Evolutionary conservation across 2,329 filamentous ascomycete species (phyloP).

Genomic region (Colletotrichum phormii): DNA sequence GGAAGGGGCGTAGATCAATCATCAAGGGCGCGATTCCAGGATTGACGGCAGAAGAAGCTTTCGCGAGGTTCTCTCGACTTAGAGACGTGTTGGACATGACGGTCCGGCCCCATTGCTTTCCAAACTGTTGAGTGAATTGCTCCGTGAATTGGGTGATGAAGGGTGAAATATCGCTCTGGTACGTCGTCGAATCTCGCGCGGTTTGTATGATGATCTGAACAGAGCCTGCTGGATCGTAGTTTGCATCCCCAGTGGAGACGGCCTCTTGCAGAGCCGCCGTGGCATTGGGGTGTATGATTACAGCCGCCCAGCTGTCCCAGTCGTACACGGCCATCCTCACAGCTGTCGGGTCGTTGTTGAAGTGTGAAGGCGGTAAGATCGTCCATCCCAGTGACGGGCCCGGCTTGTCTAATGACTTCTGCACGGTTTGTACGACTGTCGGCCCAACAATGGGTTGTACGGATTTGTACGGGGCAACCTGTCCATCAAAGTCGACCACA

Average conservation of each 20-base stretch:
- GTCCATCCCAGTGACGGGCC: slow-evolving; percentile 61
- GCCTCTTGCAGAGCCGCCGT: slow-evolving; percentile 67
- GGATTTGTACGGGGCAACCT: slow-evolving; percentile 61
- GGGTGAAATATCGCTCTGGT: slow-evolving; percentile 64
- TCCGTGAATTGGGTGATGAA: slow-evolving; percentile 59
- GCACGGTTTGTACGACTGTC: slow-evolving; percentile 57
- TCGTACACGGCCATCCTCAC: slow-evolving; percentile 71
- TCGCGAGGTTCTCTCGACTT: slow-evolving; percentile 43
- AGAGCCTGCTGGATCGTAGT: slow-evolving; percentile 70
- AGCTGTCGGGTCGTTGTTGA: slow-evolving; percentile 64
- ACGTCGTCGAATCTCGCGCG: slow-evolving; percentile 67
- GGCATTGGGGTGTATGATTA: slow-evolving; percentile 73
- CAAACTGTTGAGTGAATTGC: slow-evolving; percentile 60
- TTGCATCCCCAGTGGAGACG: slow-evolving; percentile 63
- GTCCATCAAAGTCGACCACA: slow-evolving; percentile 73
- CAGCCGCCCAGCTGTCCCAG: slow-evolving; percentile 68
- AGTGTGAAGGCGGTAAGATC: slow-evolving; percentile 60
- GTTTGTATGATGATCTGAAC: slow-evolving; percentile 67
- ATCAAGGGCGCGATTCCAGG: slow-evolving; percentile 44
- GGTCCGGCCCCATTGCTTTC: slow-evolving; percentile 54
- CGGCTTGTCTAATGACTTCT: slow-evolving; percentile 53
- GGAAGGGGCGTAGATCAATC: slow-evolving; percentile 70
- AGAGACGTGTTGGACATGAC: slow-evolving; percentile 54
- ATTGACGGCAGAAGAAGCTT: slow-evolving; percentile 45
- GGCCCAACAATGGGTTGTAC: slow-evolving; percentile 67